Evolutionary conservation across 345 rosid genomes (phyloP).

Genomic region (Pistacia integerrima): DNA sequence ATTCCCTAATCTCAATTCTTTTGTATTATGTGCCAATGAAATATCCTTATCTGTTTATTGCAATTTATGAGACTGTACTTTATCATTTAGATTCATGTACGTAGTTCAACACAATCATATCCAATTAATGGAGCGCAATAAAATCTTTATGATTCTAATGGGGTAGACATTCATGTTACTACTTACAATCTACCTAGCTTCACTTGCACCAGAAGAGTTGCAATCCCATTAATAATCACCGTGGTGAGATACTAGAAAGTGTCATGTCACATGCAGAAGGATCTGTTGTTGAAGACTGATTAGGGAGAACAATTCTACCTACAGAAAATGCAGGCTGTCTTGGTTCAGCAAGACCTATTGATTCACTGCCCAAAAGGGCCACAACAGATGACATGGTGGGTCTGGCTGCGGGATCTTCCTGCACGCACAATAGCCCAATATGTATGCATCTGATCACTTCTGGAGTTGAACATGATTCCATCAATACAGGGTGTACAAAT

Average conservation of each 20-base stretch:
- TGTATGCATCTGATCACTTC: conserved; percentile 47
- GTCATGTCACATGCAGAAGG: conserved; percentile 17
- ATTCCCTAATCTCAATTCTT: too few relatives aligned
- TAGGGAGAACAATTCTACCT: conserved; percentile 3
- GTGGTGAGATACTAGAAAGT: conserved; percentile 13
- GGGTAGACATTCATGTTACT: too few relatives aligned
- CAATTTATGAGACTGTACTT: too few relatives aligned
- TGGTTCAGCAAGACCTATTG: conserved; percentile 17
- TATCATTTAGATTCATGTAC: too few relatives aligned
- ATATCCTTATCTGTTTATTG: too few relatives aligned
- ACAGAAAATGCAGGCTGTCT: conserved; percentile 30
- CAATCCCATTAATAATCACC: not conserved
- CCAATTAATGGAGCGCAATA: too few relatives aligned
- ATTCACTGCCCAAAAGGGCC: conserved; percentile 37
- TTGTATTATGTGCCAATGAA: too few relatives aligned
- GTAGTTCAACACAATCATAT: too few relatives aligned
- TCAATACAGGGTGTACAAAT: conserved; percentile 35
- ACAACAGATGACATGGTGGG: conserved; percentile 53
- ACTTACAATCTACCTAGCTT: too few relatives aligned
- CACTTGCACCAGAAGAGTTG: too few relatives aligned
- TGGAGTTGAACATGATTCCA: conserved; percentile 24
- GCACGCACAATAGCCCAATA: conserved; percentile 51
- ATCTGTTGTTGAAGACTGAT: not conserved
- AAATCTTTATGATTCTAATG: too few relatives aligned
- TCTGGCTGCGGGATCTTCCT: conserved; percentile 44